Base-by-base conservation (phyloP, 176 grass and related monocot genomes). In the Ananas comosus region DNA sequence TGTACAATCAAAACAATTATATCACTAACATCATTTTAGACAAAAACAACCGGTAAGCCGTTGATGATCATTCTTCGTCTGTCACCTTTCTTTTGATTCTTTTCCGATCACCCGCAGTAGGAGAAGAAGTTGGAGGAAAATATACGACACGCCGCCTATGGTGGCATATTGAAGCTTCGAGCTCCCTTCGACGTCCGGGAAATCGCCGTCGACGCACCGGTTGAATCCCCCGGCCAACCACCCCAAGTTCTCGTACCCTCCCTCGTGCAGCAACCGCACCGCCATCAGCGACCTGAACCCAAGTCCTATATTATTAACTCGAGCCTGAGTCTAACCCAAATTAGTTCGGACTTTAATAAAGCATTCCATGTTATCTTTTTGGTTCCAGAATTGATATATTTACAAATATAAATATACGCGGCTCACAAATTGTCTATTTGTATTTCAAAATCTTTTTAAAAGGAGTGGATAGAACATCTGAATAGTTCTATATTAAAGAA, bases 161-260 rank as follows among this genome's bases (percentile, higher is more conserved):
- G 94, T 99, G 69, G 94, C 87, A 71, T 99, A 91, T 74, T 83
- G 87, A 50, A 93, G 90, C 68, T 86, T 91, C 66, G 79, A 86
- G 52, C 72, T 88, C 64, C 87, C 89, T 71, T 93, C 84, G 48
- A 93, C 75, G 14, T 76, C 67, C 2, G 69, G 48, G 50, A 99
- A 91, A 27, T 99, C 90, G 12, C 66, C 75, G 19, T 87, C 85
- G 8, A 63, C 72, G 61, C 82, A 81, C 78, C 86, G 85, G 74
- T 84, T 99, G 74, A 99, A 93, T 19, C 94, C 89, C 0, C 94
- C 89, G 51, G 82, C 87, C 51, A 99, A 82, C 89, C 94, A 99
- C 16, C 72, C 89, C 51, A 99, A 75, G 84, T 82, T 93, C 79
- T 71, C 80, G 76, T 92, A 92, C 68, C 88, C 88, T 58, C 84